Evolutionary conservation across 371 early-diverging fungal species (phyloP), one percentile per base, ranked within the genome.

Genomic region (Thermomucor indicae-seudaticae): DNA sequence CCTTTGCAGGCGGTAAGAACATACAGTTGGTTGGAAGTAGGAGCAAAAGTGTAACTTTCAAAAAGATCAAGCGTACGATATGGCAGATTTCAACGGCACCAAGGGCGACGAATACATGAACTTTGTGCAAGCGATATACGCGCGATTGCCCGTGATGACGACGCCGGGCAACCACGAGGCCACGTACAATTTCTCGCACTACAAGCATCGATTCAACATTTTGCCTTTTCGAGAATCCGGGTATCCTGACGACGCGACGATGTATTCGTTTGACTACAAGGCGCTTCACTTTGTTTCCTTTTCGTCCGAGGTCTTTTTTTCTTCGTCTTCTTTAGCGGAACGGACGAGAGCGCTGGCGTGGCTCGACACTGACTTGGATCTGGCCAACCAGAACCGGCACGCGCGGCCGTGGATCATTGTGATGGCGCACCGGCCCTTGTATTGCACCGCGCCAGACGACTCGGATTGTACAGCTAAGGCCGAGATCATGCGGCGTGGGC

Each of bases 61-160:
- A 23, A 22, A 14, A 49, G 49, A 49, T 23, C 53, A 60, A 47
- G 62, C 57, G 1, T 62, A 62, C 30, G 57, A 62, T 35, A 56
- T 62, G 57, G 53, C 53, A 4, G 62, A 62, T 37, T 62, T 62
- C 30, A 53, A 57, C 38, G 62, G 62, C 0, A 53, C 53, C 39
- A 62, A 62, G 22, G 62, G 57, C 7, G 62, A 62, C 29, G 49
- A 57, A 37, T 62, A 57, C 41, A 62, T 62, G 62, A 57, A 57
- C n/a, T 57, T 62, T 43, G 57, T 53, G n/a, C 53, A 62, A 42
- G 42, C 32, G 19, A 20, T 62, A 6, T 62, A 57, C 31, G 62
- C 62, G 11, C 56, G 53, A 2, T 30, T 62, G 17, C 62, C 62
- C 1, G 53, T 57, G 31, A 53, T 57, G 62, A 39, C 57, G 5